phyloP scores from a whole-genome alignment of 164 flowering plant species.

The Taxillus chinensis region DNA sequence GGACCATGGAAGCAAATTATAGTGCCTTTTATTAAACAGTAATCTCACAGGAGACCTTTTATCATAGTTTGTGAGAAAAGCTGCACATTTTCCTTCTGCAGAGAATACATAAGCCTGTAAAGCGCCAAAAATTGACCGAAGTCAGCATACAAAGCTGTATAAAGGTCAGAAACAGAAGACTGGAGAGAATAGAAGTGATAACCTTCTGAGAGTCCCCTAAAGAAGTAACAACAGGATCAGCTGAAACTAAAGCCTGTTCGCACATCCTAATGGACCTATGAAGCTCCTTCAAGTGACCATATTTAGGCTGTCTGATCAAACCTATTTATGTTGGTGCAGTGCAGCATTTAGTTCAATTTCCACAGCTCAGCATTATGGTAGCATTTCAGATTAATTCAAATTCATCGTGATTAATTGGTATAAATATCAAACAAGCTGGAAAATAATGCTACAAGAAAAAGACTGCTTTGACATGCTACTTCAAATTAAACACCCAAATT shows the following conservation, averaged over 20 bases:
- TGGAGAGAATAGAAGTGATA: slow-evolving; percentile 1
- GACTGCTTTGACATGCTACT: not conserved
- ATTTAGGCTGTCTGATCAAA: slow-evolving; percentile 51
- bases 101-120: slow-evolving; percentile 70
- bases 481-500: not conserved
- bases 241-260: slow-evolving; percentile 43
- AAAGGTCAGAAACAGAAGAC: not conserved
- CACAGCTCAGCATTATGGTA: not conserved
- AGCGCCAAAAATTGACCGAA: not conserved
- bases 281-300: slow-evolving; percentile 43
- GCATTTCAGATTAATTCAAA: too few species aligned
- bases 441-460: not conserved
- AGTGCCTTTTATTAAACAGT: slow-evolving; percentile 64
- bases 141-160: not conserved
- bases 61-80: slow-evolving; percentile 69
- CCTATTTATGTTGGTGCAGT: slow-evolving; percentile 27
- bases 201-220: slow-evolving; percentile 71
- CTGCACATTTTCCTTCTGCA: slow-evolving; percentile 66
- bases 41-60: slow-evolving; percentile 49
- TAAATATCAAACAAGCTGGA: too few species aligned
- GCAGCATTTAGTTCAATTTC: slow-evolving; percentile 5
- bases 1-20: slow-evolving; percentile 84
- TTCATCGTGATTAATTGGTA: too few species aligned
- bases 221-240: slow-evolving; percentile 56
- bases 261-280: slow-evolving; percentile 36